Conservation (phyloP, 1,284 basidiomycete species). For the Erythrobasidium hasegawianum region DNA sequence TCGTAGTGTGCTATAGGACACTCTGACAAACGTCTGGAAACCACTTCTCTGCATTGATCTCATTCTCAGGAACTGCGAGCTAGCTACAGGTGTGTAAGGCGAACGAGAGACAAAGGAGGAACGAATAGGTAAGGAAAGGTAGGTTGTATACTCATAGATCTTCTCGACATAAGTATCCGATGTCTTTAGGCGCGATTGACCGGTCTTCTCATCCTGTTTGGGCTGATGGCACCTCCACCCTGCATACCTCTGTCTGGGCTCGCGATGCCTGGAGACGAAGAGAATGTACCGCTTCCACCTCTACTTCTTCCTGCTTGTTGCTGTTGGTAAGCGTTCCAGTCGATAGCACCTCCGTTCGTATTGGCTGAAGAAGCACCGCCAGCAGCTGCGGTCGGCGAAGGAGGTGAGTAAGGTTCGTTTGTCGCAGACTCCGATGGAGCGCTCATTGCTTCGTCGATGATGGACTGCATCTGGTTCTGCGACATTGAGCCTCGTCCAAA, state of each 20-base stretch:
- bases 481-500: constrained; percentile 24
- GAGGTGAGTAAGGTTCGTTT: constrained; percentile 1
- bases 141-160: no score
- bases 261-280: neutral
- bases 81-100: no score
- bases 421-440: neutral
- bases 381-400: neutral
- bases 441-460: constrained; percentile 29
- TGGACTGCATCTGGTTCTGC: constrained; percentile 37
- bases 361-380: constrained; percentile 12
- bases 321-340: constrained; percentile 23
- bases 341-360: constrained; percentile 24
- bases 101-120: no score
- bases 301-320: constrained; percentile 1
- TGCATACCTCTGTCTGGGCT: constrained; percentile 27
- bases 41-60: no score
- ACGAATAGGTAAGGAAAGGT: no score
- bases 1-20: no score
- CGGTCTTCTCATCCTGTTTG: constrained; percentile 17
- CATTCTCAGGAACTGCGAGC: no score
- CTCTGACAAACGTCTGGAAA: no score
- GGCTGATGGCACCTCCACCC: constrained; percentile 24
- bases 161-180: no score
- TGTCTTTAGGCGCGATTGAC: neutral
- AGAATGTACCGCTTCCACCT: constrained; percentile 6